Percentiles rank a stretch among this genome's conserved stretches.
Evolutionary conservation across 129 eudicot genomes (phyloP).

Genomic region (Centaurea solstitialis): DNA sequence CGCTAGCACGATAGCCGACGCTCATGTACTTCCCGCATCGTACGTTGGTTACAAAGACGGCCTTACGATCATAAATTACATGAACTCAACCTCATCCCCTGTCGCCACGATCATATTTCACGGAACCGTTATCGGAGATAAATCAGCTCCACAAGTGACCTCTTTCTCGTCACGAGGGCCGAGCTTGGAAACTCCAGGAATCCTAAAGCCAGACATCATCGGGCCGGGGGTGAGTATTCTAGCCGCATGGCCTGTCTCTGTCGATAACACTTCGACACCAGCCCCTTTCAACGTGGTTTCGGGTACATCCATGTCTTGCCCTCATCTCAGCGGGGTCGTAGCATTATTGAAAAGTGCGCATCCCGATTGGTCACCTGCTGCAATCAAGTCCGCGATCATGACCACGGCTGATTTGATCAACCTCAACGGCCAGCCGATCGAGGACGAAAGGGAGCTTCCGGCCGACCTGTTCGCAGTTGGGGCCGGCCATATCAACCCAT

Average conservation of each 20-base stretch:
- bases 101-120: constrained; percentile 51
- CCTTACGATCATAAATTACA: constrained; percentile 30
- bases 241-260: constrained; percentile 52
- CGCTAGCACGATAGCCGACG: constrained; percentile 41
- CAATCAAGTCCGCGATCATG: constrained; percentile 58
- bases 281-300: constrained; percentile 43
- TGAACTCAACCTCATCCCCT: constrained; percentile 53
- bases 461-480: constrained; percentile 47
- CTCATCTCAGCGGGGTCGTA: constrained; percentile 62
- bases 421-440: constrained; percentile 38
- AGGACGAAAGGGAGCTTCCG: constrained; percentile 35
- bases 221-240: constrained; percentile 66
- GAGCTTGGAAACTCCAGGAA: constrained; percentile 46
- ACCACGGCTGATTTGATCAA: constrained; percentile 47
- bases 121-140: constrained; percentile 48
- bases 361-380: constrained; percentile 65
- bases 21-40: constrained; percentile 62
- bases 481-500: constrained; percentile 57
- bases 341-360: constrained; percentile 49
- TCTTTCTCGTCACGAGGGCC: constrained; percentile 62
- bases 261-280: constrained; percentile 30
- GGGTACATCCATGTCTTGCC: constrained; percentile 62
- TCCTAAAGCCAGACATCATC: constrained; percentile 53
- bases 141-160: constrained; percentile 44
- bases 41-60: constrained; percentile 49